Evolutionary conservation across 768 basidiomycete species (phyloP), one percentile per base, ranked within the genome.

Genomic region (Lepiota subincarnata): DNA sequence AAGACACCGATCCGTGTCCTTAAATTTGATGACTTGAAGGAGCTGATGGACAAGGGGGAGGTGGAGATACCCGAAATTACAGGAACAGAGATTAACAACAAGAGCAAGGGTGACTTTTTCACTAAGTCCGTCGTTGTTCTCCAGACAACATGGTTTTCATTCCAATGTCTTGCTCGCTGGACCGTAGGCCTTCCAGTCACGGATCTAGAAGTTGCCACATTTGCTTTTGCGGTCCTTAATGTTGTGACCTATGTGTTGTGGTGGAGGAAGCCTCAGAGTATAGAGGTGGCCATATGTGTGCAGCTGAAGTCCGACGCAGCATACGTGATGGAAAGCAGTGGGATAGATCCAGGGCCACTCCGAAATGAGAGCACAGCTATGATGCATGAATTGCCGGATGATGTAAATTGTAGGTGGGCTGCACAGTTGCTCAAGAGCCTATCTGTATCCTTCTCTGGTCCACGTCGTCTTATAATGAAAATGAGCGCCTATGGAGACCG

Each of bases 251-350:
- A 54, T 24, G 18, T 40, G 11, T 40, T 59, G 20, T 56, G 55
- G 58, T 56, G 58, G 58, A 14, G 54, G 14, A 59, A 59, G 37
- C 58, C 58, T 13, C 37, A 56, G 26, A 38, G 43, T 20, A 37
- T 53, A 4, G 16, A 19, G 7, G 18, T 48, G 16, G 42, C 18
- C 11, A 20, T 43, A 6, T 22, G 19, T 14, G 13, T 43, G 8
- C 19, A 43, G 13, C 42, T 43, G 7, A 43, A 20, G 20, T 28
- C 26, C 7, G 26, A 7, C 26, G 7, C 26, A 28, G 26, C 26
- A 4, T 3, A 3, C 7, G 7, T 28, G 13, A 24, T 10, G 18
- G 6, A 7, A 11, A 6, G 13, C 19, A 20, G 19, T 8, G 11
- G 7, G 26, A 31, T 10, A 46, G 18, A 14, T 0, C 26, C 12